Evolutionary conservation across 2,329 filamentous ascomycete species (phyloP), one percentile per base, ranked within the genome.

Genomic region (Neonectria ditissima): DNA sequence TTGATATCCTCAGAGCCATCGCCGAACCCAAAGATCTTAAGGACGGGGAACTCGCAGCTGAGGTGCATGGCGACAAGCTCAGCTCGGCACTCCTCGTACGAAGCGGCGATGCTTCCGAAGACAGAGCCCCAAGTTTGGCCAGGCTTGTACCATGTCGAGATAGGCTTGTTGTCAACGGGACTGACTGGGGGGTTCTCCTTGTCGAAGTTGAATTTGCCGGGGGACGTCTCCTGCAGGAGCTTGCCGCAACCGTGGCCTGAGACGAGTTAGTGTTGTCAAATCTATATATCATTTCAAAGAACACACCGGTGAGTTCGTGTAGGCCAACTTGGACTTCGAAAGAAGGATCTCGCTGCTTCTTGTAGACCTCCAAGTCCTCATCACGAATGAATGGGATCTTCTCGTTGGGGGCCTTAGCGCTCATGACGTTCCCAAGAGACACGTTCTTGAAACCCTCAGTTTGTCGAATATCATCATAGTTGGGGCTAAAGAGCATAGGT

Each of bases 301-400:
- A 69, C 75, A 64, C 70, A 81, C 80, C 85, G 74, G 82, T 89
- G 55, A 97, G 88, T 77, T 97, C 94, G 79, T 98, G 95, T 20
- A 98, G 90, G 24, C 94, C 95, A 52, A 99, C 95, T 80, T 98
- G 94, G 2, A 97, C 93, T 79, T 98, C 95, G 73, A 98, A 98
- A 0, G 95, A 91, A 7, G 88, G 86, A 73, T 97, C 94, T 11
- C 93, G 92, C 79, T 93, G 94, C 75, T 92, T 91, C 71, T 91
- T 87, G 79, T 91, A 98, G 5, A 97, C 77, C 2, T 88, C 87
- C 22, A 96, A 84, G 73, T 98, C 95, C 47, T 87, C 84, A 2
- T 92, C 88, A 14, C 89, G 85, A 74, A 99, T 94, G 80, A 98
- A 97, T 0, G 95, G 95, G 28, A 97, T 92, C 70, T 92, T 92